Percentiles rank a stretch among this genome's conserved stretches.
Evolutionary conservation across 129 eudicot genomes (phyloP).

Genomic region (Flaveria linearis): DNA sequence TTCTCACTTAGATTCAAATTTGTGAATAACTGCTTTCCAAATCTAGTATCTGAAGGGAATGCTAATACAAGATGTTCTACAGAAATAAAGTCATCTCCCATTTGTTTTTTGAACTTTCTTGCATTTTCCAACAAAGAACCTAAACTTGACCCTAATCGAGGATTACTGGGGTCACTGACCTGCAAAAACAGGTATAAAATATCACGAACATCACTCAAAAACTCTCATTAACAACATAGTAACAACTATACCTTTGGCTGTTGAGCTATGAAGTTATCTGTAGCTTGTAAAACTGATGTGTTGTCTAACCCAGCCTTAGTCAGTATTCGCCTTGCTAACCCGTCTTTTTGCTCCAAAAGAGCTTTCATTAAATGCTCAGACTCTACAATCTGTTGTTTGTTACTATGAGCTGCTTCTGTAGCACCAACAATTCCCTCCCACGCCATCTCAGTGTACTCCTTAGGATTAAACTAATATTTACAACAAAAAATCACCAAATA

Average conservation of each 20-base stretch:
- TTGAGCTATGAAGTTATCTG: conserved; percentile 70
- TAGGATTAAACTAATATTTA: conserved; percentile 48
- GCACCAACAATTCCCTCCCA: conserved; percentile 93
- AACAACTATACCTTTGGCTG: conserved; percentile 68
- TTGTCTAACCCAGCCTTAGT: conserved; percentile 92
- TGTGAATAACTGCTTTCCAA: conserved; percentile 67
- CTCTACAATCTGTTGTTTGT: conserved; percentile 84
- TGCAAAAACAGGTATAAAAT: conserved; percentile 23
- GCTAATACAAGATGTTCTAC: conserved; percentile 88
- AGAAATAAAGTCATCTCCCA: conserved; percentile 89
- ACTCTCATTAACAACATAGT: not conserved
- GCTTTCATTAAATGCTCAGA: conserved; percentile 93
- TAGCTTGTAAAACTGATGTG: conserved; percentile 80
- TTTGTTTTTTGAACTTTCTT: conserved; percentile 63
- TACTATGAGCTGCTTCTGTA: conserved; percentile 63
- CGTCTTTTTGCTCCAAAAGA: conserved; percentile 92
- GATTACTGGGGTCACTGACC: conserved; percentile 90
- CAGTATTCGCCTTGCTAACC: conserved; percentile 83
- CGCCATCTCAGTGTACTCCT: conserved; percentile 92
- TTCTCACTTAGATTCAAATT: conserved; percentile 71
- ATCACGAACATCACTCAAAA: not conserved
- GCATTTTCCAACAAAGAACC: conserved; percentile 62
- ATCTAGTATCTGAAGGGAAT: conserved; percentile 66
- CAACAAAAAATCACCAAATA: conserved; percentile 10
- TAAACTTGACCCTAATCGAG: conserved; percentile 67